Base-by-base conservation (phyloP, 495 filamentous ascomycete genomes). In the Bacidia gigantensis region DNA sequence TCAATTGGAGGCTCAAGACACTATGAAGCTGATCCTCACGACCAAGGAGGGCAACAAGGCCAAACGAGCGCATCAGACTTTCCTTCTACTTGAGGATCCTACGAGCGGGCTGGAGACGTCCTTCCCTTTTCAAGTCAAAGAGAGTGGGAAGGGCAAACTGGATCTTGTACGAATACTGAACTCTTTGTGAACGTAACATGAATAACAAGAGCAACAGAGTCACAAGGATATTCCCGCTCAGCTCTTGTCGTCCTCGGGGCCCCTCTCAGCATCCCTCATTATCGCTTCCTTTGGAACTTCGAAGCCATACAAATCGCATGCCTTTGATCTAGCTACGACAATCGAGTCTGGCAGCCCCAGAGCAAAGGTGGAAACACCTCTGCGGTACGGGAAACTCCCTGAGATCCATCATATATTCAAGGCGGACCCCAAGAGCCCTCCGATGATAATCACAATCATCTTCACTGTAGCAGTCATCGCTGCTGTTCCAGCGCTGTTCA, bases 331-430 rank as follows among this genome's bases (percentile, higher is more conserved):
- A 51, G 67, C 76, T 32, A 64, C 92, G 48, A 60, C 73, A 21
- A 65, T 69, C 40, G 82, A 93, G 63, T 69, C 79, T 20, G 72
- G 75, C 55, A 66, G 74, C 7, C 75, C 83, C 10, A 65, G 78
- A n/a, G 71, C 78, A 32, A 67, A 69, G n/a, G 60, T 67, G 10
- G 69, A 75, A 52, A 73, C 76, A 63, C 78, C 86, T 11, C 63
- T 82, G 45, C 80, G 87, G 65, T 95, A 95, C 67, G 85, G 84
- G 67, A 84, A 84, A 70, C 74, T 76, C 46, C 71, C 75, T 3
- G 84, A 93, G 64, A 96, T 98, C 67, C 79, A 86, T 69, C 93
- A 98, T 70, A 87, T 84, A 60, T 98, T 97, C 77, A 82, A 79
- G 56, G 61, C 75, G 12, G 86, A 87, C 55, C 77, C 89, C 1